phyloP scores from a whole-genome alignment of 2,329 filamentous ascomycete genomes.

The Penicillium sclerotiorum region DNA sequence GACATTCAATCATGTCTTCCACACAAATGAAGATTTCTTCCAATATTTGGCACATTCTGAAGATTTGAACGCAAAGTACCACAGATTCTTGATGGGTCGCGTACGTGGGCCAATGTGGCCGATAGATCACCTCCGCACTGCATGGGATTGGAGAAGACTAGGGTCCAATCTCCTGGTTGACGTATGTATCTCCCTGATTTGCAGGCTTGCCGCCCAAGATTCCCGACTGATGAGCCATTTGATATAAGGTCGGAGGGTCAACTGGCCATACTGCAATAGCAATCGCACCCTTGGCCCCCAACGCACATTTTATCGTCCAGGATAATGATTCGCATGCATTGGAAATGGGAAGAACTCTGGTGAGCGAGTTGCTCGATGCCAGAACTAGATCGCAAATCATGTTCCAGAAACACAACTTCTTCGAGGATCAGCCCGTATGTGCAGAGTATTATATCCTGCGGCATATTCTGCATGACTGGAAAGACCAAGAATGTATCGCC shows the following conservation, averaged over 20 bases:
- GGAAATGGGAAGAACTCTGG: background rate
- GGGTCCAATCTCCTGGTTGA: slow-evolving; percentile 11
- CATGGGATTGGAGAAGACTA: slow-evolving; percentile 10
- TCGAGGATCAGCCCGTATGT: slow-evolving; percentile 9
- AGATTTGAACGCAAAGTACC: background rate
- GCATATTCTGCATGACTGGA: slow-evolving; percentile 16
- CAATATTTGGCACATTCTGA: slow-evolving; percentile 1
- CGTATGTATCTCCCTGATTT: slow-evolving; percentile 9
- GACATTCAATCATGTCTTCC: slow-evolving; percentile 1
- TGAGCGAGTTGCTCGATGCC: background rate
- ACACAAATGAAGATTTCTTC: slow-evolving; percentile 3
- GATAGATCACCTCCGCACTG: slow-evolving; percentile 5
- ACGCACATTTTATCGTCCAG: slow-evolving; percentile 2
- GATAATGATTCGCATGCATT: slow-evolving; percentile 1
- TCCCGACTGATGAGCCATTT: background rate
- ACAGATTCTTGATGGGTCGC: slow-evolving; percentile 2
- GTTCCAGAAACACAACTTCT: background rate
- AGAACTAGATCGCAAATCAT: background rate
- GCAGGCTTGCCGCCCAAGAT: no score
- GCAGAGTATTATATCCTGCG: slow-evolving; percentile 13
- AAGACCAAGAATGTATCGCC: slow-evolving; percentile 4
- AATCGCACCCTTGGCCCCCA: background rate
- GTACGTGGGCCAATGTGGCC: slow-evolving; percentile 2
- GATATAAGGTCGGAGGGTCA: background rate
- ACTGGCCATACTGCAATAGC: slow-evolving; percentile 1